These are phyloP conservation scores for Phenoliferia sp. DNA, from an alignment of 1,284 basidiomycete genomes.

Conservation along the genomic window DNA sequence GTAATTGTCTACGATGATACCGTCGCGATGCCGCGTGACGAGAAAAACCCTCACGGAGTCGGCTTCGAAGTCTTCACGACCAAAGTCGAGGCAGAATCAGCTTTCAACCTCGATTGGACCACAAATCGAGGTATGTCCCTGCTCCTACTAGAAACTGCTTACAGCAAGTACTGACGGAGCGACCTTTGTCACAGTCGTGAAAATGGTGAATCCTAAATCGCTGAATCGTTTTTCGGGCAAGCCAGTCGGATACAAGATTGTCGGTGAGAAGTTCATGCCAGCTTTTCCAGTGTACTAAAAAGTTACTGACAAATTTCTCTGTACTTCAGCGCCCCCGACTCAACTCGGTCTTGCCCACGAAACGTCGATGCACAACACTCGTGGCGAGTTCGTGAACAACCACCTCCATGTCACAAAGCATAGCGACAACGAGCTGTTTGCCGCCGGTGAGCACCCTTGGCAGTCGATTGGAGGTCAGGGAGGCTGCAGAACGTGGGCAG, in stretches of 20 bases:
- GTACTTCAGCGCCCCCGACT: conserved; percentile 1
- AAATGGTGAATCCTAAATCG: conserved; percentile 10
- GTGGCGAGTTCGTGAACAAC: conserved; percentile 67
- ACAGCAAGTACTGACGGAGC: neutral
- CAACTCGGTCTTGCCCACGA: conserved; percentile 2
- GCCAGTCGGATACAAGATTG: conserved; percentile 11
- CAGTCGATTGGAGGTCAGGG: conserved; percentile 48
- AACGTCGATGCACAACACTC: conserved; percentile 55
- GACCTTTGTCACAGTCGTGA: neutral
- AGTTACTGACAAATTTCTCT: neutral
- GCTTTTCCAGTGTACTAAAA: too few relatives aligned
- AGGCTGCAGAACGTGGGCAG: conserved; percentile 57
- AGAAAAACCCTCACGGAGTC: conserved; percentile 5
- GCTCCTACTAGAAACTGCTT: neutral
- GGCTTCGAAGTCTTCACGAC: conserved; percentile 2
- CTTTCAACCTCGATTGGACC: conserved; percentile 8
- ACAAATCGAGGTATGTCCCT: conserved; percentile 1
- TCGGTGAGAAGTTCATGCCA: neutral
- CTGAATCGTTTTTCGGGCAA: neutral
- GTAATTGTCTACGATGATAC: conserved; percentile 58
- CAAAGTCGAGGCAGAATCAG: neutral
- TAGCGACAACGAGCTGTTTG: conserved; percentile 60
- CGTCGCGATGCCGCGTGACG: conserved; percentile 1
- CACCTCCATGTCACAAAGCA: conserved; percentile 62
- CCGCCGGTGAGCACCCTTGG: conserved; percentile 10